Percentiles rank a stretch among this genome's conserved stretches.
phyloP scores from a whole-genome alignment of 805 yeast genomes.

The Saccharomycopsis guyanensis region DNA sequence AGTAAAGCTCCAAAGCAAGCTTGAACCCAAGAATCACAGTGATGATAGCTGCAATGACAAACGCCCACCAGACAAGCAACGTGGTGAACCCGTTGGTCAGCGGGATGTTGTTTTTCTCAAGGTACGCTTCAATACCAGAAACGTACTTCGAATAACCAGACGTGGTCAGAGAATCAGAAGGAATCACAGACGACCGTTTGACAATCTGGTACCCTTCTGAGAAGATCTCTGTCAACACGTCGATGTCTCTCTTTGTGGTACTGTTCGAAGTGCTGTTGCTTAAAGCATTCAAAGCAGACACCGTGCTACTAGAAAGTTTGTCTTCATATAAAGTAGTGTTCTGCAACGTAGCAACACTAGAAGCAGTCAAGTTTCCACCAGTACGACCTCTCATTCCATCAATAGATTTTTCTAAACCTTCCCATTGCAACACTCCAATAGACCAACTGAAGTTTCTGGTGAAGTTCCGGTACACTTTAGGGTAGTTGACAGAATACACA shows the following conservation, averaged over 20 bases:
- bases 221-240: neutral
- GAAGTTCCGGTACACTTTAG: slow-evolving; percentile 26
- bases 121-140: slow-evolving; percentile 26
- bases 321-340: slow-evolving; percentile 20
- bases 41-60: slow-evolving; percentile 24
- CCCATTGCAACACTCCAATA: slow-evolving; percentile 27
- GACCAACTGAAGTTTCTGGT: slow-evolving; percentile 29
- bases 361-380: slow-evolving; percentile 26
- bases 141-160: slow-evolving; percentile 22
- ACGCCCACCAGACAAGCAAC: slow-evolving; percentile 27
- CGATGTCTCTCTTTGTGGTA: slow-evolving; percentile 2
- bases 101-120: slow-evolving; percentile 27
- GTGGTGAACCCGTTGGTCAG: slow-evolving; percentile 28
- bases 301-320: neutral
- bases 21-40: slow-evolving; percentile 24
- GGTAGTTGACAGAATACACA: slow-evolving; percentile 27
- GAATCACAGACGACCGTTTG: slow-evolving; percentile 1
- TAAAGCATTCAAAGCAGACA: neutral
- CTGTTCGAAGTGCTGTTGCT: slow-evolving; percentile 1
- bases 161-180: slow-evolving; percentile 7
- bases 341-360: slow-evolving; percentile 18
- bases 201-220: neutral
- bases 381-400: slow-evolving; percentile 25
- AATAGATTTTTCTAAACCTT: slow-evolving; percentile 25
- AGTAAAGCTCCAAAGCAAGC: slow-evolving; percentile 23